Percentiles rank a stretch among this genome's conserved stretches.
These are phyloP conservation scores for Trichoderma brevicompactum DNA, from an alignment of 2,329 filamentous ascomycete genomes.

Conservation along the genomic window DNA sequence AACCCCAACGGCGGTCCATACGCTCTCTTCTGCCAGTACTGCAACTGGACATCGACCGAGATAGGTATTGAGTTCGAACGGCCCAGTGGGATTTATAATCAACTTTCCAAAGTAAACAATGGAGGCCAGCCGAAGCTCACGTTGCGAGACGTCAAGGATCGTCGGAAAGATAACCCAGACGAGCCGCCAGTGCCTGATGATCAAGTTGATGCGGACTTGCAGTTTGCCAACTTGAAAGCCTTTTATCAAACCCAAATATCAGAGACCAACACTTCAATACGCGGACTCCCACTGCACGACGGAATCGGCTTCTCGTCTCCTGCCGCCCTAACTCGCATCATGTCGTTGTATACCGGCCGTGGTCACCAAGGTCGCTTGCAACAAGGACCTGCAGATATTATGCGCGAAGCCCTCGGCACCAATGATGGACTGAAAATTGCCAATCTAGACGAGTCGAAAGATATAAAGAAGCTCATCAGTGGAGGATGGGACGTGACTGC, in stretches of 20 bases:
- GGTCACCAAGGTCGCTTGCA: constrained; percentile 65
- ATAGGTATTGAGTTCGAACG: constrained; percentile 90
- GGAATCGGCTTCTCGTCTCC: constrained; percentile 70
- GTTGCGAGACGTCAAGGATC: constrained; percentile 55
- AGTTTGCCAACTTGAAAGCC: constrained; percentile 73
- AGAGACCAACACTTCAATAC: constrained; percentile 59
- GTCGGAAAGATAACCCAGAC: constrained; percentile 53
- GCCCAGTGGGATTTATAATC: constrained; percentile 80
- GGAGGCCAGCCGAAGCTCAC: constrained; percentile 58
- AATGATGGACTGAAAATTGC: constrained; percentile 73
- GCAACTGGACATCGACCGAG: constrained; percentile 89
- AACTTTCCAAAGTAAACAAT: constrained; percentile 73
- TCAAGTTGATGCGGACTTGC: constrained; percentile 65
- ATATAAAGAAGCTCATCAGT: constrained; percentile 62
- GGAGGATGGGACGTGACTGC: constrained; percentile 68
- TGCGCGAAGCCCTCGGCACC: constrained; percentile 76
- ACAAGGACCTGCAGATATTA: constrained; percentile 69
- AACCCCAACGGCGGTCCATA: constrained; percentile 59
- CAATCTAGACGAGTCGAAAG: constrained; percentile 63
- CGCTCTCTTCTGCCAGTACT: constrained; percentile 85
- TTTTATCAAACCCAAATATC: constrained; percentile 84
- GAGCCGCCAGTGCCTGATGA: constrained; percentile 47
- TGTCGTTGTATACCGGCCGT: constrained; percentile 81
- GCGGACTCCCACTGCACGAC: constrained; percentile 49
- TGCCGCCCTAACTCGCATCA: constrained; percentile 81